phyloP scores from a whole-genome alignment of 2,329 filamentous ascomycete species.

The Fusarium nelsonii region DNA sequence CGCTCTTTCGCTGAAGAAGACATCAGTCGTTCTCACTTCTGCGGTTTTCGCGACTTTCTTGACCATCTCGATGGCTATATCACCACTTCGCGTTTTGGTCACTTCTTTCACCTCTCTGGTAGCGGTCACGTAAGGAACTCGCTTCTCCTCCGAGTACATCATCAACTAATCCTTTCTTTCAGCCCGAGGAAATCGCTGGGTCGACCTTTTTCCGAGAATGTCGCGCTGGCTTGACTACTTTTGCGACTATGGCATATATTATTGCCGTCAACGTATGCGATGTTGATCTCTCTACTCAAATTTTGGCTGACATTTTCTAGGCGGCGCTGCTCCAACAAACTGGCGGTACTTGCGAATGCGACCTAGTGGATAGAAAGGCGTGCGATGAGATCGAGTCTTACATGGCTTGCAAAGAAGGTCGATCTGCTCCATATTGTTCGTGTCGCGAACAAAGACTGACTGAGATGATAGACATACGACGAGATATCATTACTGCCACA shows the following conservation, averaged over 20 bases:
- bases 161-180: neutral
- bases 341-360: slow-evolving; percentile 81
- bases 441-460: neutral
- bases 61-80: slow-evolving; percentile 54
- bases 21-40: slow-evolving; percentile 47
- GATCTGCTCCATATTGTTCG: slow-evolving; percentile 16
- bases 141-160: slow-evolving; percentile 2
- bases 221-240: slow-evolving; percentile 83
- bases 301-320: slow-evolving; percentile 56
- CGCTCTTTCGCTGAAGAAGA: neutral
- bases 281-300: no score
- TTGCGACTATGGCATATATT: slow-evolving; percentile 87
- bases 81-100: slow-evolving; percentile 64
- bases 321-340: slow-evolving; percentile 78
- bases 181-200: slow-evolving; percentile 76
- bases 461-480: slow-evolving; percentile 65
- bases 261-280: slow-evolving; percentile 75
- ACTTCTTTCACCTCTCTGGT: slow-evolving; percentile 74
- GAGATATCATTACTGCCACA: slow-evolving; percentile 85
- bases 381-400: slow-evolving; percentile 64
- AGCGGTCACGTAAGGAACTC: slow-evolving; percentile 71
- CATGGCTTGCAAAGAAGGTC: slow-evolving; percentile 62
- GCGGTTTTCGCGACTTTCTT: slow-evolving; percentile 53
- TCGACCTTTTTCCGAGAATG: slow-evolving; percentile 82
- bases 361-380: slow-evolving; percentile 55